Conservation (phyloP, 345 rosid genomes). For the Trapa bicornis region DNA sequence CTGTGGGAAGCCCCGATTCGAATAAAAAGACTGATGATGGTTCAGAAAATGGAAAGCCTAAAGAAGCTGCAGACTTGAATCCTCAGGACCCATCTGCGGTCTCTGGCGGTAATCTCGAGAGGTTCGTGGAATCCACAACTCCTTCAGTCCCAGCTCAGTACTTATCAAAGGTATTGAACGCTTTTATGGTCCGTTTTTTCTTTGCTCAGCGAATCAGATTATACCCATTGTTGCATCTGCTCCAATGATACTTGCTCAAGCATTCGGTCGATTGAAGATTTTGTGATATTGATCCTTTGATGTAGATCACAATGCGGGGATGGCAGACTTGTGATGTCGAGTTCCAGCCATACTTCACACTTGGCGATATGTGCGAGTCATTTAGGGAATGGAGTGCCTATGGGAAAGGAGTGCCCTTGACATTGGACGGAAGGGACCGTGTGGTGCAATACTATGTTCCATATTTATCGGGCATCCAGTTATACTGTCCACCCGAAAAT, state of each 20-base stretch:
- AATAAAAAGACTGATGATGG: conserved; percentile 5
- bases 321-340: conserved; percentile 39
- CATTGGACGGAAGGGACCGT: conserved; percentile 44
- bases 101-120: conserved; percentile 26
- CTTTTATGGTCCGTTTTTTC: not conserved
- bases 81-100: conserved; percentile 7
- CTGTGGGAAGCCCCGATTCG: not conserved
- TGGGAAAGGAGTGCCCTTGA: conserved; percentile 70
- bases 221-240: not conserved
- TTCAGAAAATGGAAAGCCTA: conserved; percentile 8
- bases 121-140: conserved; percentile 27
- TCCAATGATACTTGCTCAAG: not conserved
- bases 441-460: conserved; percentile 87
- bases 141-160: conserved; percentile 28
- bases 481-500: conserved; percentile 36
- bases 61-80: conserved; percentile 5
- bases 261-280: not conserved
- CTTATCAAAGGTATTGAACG: conserved; percentile 22
- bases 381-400: conserved; percentile 83
- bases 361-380: conserved; percentile 76
- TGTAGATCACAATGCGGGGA: conserved; percentile 30
- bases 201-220: too few relatives aligned
- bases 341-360: conserved; percentile 39
- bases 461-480: conserved; percentile 79
- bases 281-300: conserved; percentile 7